A percentile compares a stretch with the other conserved stretches of the same genome.
These are phyloP conservation scores for Metarhizium sp. DNA, from an alignment of 2,329 filamentous ascomycete genomes.

Conservation along the genomic window DNA sequence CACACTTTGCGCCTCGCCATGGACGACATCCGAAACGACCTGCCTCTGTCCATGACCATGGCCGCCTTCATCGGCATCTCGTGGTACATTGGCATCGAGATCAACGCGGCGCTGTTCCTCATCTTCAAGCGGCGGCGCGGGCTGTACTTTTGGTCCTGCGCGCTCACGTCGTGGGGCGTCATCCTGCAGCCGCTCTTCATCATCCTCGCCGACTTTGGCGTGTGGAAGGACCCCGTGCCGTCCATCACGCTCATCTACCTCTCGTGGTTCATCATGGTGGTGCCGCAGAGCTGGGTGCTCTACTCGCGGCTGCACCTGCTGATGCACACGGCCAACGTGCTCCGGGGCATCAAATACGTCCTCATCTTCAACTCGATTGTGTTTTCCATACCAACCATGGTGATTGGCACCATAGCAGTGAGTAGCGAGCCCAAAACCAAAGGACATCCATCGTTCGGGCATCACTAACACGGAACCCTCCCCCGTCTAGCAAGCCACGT, in stretches of 20 bases:
- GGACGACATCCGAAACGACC: conserved; percentile 11
- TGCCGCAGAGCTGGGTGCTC: conserved; percentile 48
- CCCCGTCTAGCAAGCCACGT: conserved; percentile 15
- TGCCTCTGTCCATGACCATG: conserved; percentile 22
- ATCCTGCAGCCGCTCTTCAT: conserved; percentile 30
- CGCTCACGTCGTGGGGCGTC: conserved; percentile 19
- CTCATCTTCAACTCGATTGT: conserved; percentile 44
- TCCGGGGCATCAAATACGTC: conserved; percentile 42
- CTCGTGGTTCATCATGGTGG: conserved; percentile 36
- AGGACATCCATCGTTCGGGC: no score
- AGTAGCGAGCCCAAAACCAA: neutral
- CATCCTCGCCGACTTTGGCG: conserved; percentile 26
- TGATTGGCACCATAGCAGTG: conserved; percentile 43
- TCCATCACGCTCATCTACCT: conserved; percentile 12
- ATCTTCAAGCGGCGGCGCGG: conserved; percentile 20
- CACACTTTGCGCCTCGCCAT: neutral
- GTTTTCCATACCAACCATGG: conserved; percentile 42
- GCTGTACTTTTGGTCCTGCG: conserved; percentile 24
- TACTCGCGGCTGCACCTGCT: conserved; percentile 53
- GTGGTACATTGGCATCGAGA: conserved; percentile 21
- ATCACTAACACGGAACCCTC: no score
- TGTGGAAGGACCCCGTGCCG: conserved; percentile 8
- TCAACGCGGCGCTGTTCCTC: conserved; percentile 18
- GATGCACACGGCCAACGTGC: conserved; percentile 34
- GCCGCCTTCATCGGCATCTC: conserved; percentile 26